Base-by-base conservation (phyloP, 768 basidiomycete genomes). In the Boletus eberwhitei region DNA sequence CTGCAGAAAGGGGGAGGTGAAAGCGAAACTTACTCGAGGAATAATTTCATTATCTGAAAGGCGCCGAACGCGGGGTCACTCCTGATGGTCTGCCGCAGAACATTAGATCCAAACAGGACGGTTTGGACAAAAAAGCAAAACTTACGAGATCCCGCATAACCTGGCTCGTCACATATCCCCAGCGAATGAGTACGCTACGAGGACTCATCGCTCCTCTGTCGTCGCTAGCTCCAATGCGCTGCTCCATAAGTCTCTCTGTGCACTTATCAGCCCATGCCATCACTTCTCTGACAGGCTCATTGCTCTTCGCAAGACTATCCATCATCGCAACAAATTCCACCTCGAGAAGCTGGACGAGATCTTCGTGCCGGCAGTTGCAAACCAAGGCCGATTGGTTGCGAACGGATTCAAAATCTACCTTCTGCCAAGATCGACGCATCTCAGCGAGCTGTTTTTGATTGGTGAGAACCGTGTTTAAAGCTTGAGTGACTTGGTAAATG, bases 241-340 rank as follows among this genome's bases (percentile, higher is more conserved):
- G 66, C 74, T 78, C 87, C 86, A 93, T 91, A 57, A 93, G 73
- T 58, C 85, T 75, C 64, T 92, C 91, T 57, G 88, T 90, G 69
- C 90, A 92, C 67, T 90, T 90, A 68, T 94, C 92, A 21, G 91
- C 91, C 91, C 92, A 93, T 5, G 83, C 77, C 88, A 93, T 93
- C 52, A 94, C 84, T 64, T 92, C 89, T 64, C 87, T 77, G 39
- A 93, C 90, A 14, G 91, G 90, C 59, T 93, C 90, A 44, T 70
- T 79, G 66, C 81, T 89, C 74, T 89, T 87, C 34, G 79, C 64
- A 35, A 90, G 74, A 53, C 80, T 77, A 38, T 92, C 89, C 73
- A 93, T 73, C 71, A 93, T 73, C n/a, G 73, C 68, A 21, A 89
- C 85, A 67, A 92, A 92, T 69, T 93, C 89, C 51, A 89, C 86